These are phyloP conservation scores for Rhododendron vialii DNA, from an alignment of 148 eudicot genomes.

Conservation along the genomic window DNA sequence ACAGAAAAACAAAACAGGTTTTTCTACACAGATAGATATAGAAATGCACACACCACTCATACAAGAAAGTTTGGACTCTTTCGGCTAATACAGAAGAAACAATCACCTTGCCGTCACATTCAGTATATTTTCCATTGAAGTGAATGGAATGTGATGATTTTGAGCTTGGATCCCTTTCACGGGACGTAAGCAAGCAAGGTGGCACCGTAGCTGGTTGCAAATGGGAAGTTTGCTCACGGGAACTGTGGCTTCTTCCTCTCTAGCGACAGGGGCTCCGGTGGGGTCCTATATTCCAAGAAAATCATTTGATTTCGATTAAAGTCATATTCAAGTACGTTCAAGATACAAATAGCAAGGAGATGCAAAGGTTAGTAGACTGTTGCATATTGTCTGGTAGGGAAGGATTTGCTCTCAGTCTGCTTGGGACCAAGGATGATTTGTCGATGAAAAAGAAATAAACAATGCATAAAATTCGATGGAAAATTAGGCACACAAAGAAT, in stretches of 20 bases:
- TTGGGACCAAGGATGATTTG: not conserved
- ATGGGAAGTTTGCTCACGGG: conserved; percentile 62
- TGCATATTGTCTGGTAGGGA: not conserved
- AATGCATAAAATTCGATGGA: not conserved
- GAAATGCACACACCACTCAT: not conserved
- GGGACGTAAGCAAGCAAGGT: conserved; percentile 67
- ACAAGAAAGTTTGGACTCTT: not conserved
- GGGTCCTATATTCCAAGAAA: conserved; percentile 45
- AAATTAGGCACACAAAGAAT: not conserved
- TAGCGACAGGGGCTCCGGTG: conserved; percentile 66
- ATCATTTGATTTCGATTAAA: not conserved
- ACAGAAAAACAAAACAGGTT: not conserved
- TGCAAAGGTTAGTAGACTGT: not conserved
- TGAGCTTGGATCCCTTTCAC: conserved; percentile 35
- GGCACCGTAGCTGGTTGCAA: conserved; percentile 55
- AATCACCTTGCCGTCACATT: conserved; percentile 34
- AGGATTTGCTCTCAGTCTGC: not conserved
- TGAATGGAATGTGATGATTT: conserved; percentile 42
- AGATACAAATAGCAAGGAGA: not conserved
- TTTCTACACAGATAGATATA: not conserved
- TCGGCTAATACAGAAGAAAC: not conserved
- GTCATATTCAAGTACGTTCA: not conserved
- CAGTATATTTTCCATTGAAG: conserved; percentile 56
- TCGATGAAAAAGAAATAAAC: no score
- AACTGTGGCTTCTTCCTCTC: conserved; percentile 50